A percentile compares a stretch with the other conserved stretches of the same genome.
phyloP scores from a whole-genome alignment of 441 rosid genomes.

The Erodium trifolium region DNA sequence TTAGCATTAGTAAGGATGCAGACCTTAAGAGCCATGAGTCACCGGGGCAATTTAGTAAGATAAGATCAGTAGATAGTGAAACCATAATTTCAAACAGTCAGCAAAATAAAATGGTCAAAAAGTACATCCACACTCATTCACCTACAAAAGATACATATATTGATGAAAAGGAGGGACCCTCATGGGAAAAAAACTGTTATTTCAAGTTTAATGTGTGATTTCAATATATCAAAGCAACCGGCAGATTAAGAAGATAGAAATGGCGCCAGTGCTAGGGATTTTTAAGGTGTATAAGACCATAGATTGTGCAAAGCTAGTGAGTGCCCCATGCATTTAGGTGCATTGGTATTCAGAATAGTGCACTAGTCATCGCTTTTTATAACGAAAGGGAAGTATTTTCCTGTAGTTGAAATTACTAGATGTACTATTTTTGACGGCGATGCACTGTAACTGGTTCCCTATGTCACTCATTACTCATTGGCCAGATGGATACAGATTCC shows the following conservation, averaged over 20 bases:
- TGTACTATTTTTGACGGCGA: background rate
- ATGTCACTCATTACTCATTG: background rate
- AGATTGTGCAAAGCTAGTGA: background rate
- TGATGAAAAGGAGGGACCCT: background rate
- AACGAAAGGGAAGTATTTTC: background rate
- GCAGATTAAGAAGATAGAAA: background rate
- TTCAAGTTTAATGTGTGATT: background rate
- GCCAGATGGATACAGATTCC: background rate
- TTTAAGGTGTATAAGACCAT: background rate
- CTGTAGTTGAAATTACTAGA: background rate
- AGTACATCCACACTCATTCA: background rate
- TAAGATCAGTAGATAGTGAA: no score
- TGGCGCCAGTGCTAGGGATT: background rate
- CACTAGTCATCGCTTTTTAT: background rate
- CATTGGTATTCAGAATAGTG: no score
- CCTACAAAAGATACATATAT: background rate
- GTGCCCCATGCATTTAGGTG: no score
- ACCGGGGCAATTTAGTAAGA: no score
- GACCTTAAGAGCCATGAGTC: no score
- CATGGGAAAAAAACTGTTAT: background rate
- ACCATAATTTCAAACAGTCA: no score
- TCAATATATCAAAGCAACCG: background rate
- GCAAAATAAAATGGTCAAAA: no score
- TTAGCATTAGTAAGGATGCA: slow-evolving; percentile 13
- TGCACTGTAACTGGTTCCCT: background rate